Base-by-base conservation (phyloP, 495 filamentous ascomycete genomes). In the Lophiostoma macrostomum region DNA sequence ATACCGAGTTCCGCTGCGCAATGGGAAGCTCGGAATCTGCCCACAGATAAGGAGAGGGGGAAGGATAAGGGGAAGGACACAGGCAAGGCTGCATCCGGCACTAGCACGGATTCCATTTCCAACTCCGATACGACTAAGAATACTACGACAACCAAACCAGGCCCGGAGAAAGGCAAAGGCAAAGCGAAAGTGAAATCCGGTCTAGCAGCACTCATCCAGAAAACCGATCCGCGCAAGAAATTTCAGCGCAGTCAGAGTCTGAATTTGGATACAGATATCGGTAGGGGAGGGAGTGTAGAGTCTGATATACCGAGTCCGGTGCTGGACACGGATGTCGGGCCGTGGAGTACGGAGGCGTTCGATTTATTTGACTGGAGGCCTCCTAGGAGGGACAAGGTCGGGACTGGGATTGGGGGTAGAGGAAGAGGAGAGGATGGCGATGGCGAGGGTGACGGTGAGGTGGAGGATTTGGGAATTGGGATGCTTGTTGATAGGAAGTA, bases 331-430 rank as follows among this genome's bases (percentile, higher is more conserved):
- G 60, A 73, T 45, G 54, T 78, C 8, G 70, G 76, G 0, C 74
- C 78, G 5, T 84, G 81, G 81, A 80, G 80, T 14, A 66, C 70
- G 0, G 81, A 84, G 60, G 80, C 80, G 5, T 71, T 74, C 43
- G 78, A 84, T 60, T 61, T 84, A 16, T 82, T 83, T 58, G 78
- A 77, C 19, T 83, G 78, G 62, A 61, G 67, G 22, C 69, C 69
- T 24, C 68, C 69, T 0, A 53, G 52, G 0, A 62, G 64, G 51
- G 63, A 65, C 24, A 55, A 59, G 10, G 58, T 57, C 35, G 31
- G 20, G n/a, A n/a, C n/a, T n/a, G n/a, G n/a, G n/a, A n/a, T n/a
- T n/a, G n/a, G n/a, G n/a, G n/a, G n/a, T n/a, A n/a, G 43, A 30
- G 1, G 44, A 38, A 5, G 47, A 20, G 41, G 27, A 38, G 29